Evolutionary conservation across 441 rosid genomes (phyloP), one percentile per base, ranked within the genome.

Genomic region (Aquilaria agallochum): DNA sequence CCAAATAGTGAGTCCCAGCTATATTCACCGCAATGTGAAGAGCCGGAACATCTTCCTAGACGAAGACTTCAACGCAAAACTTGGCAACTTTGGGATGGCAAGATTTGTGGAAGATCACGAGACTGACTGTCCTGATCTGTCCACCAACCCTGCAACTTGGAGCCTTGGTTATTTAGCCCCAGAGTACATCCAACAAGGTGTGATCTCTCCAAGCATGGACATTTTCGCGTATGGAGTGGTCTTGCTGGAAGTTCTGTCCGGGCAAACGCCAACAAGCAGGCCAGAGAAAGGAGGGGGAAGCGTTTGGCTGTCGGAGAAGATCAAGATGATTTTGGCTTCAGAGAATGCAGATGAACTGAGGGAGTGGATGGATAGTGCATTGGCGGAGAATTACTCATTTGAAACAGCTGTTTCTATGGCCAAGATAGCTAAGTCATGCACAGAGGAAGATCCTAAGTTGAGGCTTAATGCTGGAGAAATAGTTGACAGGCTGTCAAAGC

Each of bases 21-120:
- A 88, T 53, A 83, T 84, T 55, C 98, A 94, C 59, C 68, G 84
- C 52, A 83, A 85, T 70, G 51, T 94, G 51, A 88, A 77, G 81
- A 81, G 90, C 83, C 70, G 83, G 58, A 94, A 87, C 67, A 83
- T 94, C 45, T 94, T 88, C 75, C 69, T 90, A 32, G 96, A 90
- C 31, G 98, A 90, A 77, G 98, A 90, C 53, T 90, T 94, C 77
- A 85, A 79, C 20, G 97, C 95, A 12, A 94, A 87, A 68, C 73
- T 94, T 0, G 98, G 97, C 46, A 81, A 80, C 51, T 87, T 88
- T 11, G 97, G 95, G 5, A 85, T 85, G 93, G 77, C 83, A 52
- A 83, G 58, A 34, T 80, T 82, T 20, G 59, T 52, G 50, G 78
- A 78, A 56, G 85, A 79, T 12, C 42, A 36, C 5, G 80, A 77